Evolutionary conservation across 2,329 filamentous ascomycete species (phyloP).

Genomic region (Thelonectria discophora): DNA sequence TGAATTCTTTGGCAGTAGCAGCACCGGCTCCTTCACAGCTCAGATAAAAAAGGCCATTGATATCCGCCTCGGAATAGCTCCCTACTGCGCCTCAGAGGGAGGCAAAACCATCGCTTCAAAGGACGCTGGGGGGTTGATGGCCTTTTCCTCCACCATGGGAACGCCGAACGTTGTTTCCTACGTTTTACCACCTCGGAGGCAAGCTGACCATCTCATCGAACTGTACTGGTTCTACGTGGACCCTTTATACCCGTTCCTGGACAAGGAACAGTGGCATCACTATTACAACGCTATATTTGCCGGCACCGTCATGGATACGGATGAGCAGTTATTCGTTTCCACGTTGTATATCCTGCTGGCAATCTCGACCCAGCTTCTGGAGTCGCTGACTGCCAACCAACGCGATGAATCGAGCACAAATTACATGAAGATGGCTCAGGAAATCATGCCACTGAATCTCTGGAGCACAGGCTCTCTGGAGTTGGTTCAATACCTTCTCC

Average conservation of each 20-base stretch:
- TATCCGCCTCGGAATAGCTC: conserved; percentile 35
- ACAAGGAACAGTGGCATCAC: conserved; percentile 47
- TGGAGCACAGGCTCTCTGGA: conserved; percentile 55
- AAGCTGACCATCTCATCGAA: conserved; percentile 55
- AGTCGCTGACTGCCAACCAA: conserved; percentile 51
- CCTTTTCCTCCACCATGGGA: neutral
- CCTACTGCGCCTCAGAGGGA: conserved; percentile 1
- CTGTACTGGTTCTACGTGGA: conserved; percentile 59
- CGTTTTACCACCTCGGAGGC: conserved; percentile 55
- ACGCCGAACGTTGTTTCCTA: conserved; percentile 43
- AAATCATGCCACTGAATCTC: conserved; percentile 52
- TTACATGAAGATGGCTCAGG: conserved; percentile 55
- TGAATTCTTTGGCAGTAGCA: conserved; percentile 58
- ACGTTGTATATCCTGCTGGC: conserved; percentile 59
- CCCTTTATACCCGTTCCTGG: conserved; percentile 56
- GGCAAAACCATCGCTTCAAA: neutral
- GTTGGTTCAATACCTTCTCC: conserved; percentile 56
- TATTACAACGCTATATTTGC: conserved; percentile 54
- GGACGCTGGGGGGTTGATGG: neutral
- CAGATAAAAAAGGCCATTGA: conserved; percentile 57
- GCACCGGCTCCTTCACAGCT: conserved; percentile 56
- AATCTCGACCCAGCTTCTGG: conserved; percentile 54
- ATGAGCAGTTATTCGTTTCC: conserved; percentile 55
- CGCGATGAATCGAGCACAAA: conserved; percentile 51
- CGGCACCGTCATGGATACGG: conserved; percentile 46